Evolutionary conservation across 1,139 yeast genomes (phyloP).

Genomic region (Scheffersomyces illinoinensis): DNA sequence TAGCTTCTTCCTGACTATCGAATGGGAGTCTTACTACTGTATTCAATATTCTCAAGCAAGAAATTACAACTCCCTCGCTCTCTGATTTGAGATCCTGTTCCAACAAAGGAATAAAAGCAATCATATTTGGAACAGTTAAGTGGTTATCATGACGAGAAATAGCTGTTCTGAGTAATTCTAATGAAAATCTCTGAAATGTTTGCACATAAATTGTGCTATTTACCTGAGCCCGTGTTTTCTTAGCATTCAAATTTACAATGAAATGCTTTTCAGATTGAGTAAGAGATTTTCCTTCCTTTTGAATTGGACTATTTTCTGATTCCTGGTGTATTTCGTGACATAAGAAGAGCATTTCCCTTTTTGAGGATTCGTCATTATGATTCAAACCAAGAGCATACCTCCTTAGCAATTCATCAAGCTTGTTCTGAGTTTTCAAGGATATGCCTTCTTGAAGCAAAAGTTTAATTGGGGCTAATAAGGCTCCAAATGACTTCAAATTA

Average conservation of each 20-base stretch:
- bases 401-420: slow-evolving; percentile 75
- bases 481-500: slow-evolving; percentile 58
- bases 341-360: slow-evolving; percentile 62
- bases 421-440: slow-evolving; percentile 67
- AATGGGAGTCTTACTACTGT: slow-evolving; percentile 64
- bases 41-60: slow-evolving; percentile 66
- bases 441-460: slow-evolving; percentile 65
- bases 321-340: slow-evolving; percentile 74
- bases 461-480: slow-evolving; percentile 69
- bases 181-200: slow-evolving; percentile 72
- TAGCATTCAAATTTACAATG: slow-evolving; percentile 64
- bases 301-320: slow-evolving; percentile 31
- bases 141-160: slow-evolving; percentile 61
- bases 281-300: slow-evolving; percentile 12
- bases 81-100: slow-evolving; percentile 60
- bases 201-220: slow-evolving; percentile 52
- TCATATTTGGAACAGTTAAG: slow-evolving; percentile 58
- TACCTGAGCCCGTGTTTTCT: slow-evolving; percentile 51
- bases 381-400: slow-evolving; percentile 77
- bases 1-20: slow-evolving; percentile 51
- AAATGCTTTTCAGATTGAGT: slow-evolving; percentile 55
- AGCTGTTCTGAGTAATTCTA: slow-evolving; percentile 76
- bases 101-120: slow-evolving; percentile 75
- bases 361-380: slow-evolving; percentile 62
- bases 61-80: slow-evolving; percentile 72